Evolutionary conservation across 75 land plant genomes (phyloP).

Genomic region (Picea glauca): DNA sequence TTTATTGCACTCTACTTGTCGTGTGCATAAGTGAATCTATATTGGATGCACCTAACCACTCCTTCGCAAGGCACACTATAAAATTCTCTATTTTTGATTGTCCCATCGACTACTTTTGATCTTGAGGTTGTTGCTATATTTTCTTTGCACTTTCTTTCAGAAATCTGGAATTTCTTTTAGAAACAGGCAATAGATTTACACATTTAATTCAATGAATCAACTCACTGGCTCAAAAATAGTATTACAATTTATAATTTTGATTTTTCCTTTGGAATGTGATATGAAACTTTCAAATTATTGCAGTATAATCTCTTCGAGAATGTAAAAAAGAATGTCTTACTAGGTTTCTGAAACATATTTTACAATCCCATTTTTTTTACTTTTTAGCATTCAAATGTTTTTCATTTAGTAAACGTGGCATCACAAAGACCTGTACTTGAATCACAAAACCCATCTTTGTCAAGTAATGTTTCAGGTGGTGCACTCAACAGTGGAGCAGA

Average conservation of each 20-base stretch:
- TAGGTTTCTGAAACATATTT: not conserved
- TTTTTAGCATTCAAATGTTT: not conserved
- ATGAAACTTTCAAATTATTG: not conserved
- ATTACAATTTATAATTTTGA: not conserved
- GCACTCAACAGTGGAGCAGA: slow-evolving; percentile 92
- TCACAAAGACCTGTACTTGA: slow-evolving; percentile 79
- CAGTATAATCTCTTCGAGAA: too few relatives aligned
- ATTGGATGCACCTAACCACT: too few relatives aligned
- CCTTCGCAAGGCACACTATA: too few relatives aligned
- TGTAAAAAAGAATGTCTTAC: not conserved
- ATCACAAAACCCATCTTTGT: slow-evolving; percentile 95
- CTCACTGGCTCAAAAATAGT: not conserved
- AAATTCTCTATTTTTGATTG: too few relatives aligned
- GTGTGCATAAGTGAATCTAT: too few relatives aligned
- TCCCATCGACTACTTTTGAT: too few relatives aligned
- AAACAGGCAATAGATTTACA: not conserved
- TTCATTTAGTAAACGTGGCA: slow-evolving; percentile 26
- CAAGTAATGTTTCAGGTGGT: slow-evolving; percentile 83
- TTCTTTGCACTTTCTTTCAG: not conserved
- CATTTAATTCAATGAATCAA: not conserved
- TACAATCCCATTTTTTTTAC: not conserved
- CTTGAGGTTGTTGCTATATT: too few relatives aligned
- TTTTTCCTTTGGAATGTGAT: not conserved
- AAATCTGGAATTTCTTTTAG: not conserved
- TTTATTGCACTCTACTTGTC: too few relatives aligned